Evolutionary conservation across 1,139 yeast genomes (phyloP).

Genomic region (Citeromyces hawaiiensis): DNA sequence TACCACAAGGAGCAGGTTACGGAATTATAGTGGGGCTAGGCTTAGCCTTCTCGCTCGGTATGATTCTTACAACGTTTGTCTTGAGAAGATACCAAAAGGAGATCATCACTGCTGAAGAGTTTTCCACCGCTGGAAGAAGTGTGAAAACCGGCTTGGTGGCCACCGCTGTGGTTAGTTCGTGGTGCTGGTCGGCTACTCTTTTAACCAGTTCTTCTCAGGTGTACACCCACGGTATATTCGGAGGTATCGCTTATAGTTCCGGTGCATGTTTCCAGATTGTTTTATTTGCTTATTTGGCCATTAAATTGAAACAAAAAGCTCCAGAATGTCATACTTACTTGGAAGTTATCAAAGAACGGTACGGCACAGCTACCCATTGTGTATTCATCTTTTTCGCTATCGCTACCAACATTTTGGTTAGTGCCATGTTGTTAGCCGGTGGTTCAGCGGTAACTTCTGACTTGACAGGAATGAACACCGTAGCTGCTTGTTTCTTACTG

Average conservation of each 20-base stretch:
- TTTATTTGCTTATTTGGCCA: slow-evolving; percentile 37
- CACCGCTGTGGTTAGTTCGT: slow-evolving; percentile 22
- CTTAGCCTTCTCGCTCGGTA: slow-evolving; percentile 24
- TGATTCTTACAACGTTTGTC: slow-evolving; percentile 20
- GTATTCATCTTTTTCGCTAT: slow-evolving; percentile 20
- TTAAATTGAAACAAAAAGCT: slow-evolving; percentile 41
- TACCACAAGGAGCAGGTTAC: slow-evolving; percentile 57
- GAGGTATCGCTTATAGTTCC: not conserved
- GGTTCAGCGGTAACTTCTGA: slow-evolving; percentile 29
- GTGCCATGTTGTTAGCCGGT: slow-evolving; percentile 28
- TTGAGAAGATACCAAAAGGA: slow-evolving; percentile 20
- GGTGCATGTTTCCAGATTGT: slow-evolving; percentile 26
- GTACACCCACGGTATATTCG: not conserved
- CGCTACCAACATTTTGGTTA: slow-evolving; percentile 21
- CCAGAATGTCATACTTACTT: slow-evolving; percentile 47
- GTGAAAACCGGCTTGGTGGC: slow-evolving; percentile 24
- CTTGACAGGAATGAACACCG: slow-evolving; percentile 32
- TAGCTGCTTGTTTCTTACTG: slow-evolving; percentile 33
- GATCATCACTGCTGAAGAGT: slow-evolving; percentile 24
- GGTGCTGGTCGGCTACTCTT: slow-evolving; percentile 30
- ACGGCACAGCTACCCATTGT: slow-evolving; percentile 27
- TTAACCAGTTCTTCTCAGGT: slow-evolving; percentile 11
- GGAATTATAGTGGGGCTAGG: slow-evolving; percentile 26
- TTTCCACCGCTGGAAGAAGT: slow-evolving; percentile 25
- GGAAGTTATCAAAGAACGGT: slow-evolving; percentile 38